Evolutionary conservation across 192 early-diverging fungal species (phyloP), one percentile per base, ranked within the genome.

Genomic region (Powellomyces hirtus): DNA sequence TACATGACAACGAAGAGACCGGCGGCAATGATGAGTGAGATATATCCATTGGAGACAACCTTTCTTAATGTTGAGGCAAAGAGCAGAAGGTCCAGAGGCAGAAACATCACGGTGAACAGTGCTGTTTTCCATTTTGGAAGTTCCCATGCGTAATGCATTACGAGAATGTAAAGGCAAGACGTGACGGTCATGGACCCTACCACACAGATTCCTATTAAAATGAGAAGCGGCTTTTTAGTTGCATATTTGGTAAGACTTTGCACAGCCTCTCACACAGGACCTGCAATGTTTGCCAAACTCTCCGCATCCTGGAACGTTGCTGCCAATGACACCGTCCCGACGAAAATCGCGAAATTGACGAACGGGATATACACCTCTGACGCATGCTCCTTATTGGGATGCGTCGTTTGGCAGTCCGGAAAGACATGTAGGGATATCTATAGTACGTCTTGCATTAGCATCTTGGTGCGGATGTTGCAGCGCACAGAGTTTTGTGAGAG

Each of bases 381-480:
- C 29, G 68, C 72, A 30, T 59, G 24, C 14, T 60, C 68, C 4
- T 62, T 46, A 18, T 63, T 76, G 8, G 73, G 79, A 57, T 86
- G 82, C 7, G 72, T 68, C 20, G 78, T 57, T 45, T 75, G 62
- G 18, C 87, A 42, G 59, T 71, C 67, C 7, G 83, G 83, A 38
- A 86, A 83, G 31, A 70, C 71, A 22, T 75, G 52, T 2, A 84
- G 70, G 10, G 81, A 78, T 61, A 85, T 85, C 79, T 78, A 49
- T 3, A 53, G 14, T 27, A 8, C 7, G 30, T 35, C 16, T 18
- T 22, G 58, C n/a, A n/a, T n/a, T n/a, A n/a, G n/a, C n/a, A n/a
- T n/a, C n/a, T n/a, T n/a, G n/a, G n/a, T n/a, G n/a, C n/a, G n/a
- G n/a, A n/a, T n/a, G n/a, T n/a, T n/a, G n/a, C n/a, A n/a, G n/a